These are phyloP conservation scores for Pyrenopolyporus hunteri DNA, from an alignment of 495 filamentous ascomycete species.

Conservation along the genomic window DNA sequence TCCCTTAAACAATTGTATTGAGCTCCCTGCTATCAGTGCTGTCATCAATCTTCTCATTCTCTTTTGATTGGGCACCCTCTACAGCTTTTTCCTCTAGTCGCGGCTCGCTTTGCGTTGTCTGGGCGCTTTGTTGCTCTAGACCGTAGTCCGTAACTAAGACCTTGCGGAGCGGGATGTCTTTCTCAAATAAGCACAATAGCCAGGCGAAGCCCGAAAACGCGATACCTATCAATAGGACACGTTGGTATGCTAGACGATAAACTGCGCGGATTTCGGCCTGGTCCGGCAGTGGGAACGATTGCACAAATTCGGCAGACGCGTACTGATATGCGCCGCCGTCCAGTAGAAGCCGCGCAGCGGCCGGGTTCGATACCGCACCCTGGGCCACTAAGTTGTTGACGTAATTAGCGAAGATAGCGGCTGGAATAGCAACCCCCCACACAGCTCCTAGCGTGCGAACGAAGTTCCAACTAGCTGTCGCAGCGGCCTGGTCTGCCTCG, in stretches of 20 bases:
- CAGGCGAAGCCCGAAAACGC: conserved; percentile 31
- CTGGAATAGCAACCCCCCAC: conserved; percentile 58
- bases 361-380: conserved; percentile 19
- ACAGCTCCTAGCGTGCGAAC: conserved; percentile 52
- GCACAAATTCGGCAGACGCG: conserved; percentile 9
- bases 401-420: conserved; percentile 55
- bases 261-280: conserved; percentile 34
- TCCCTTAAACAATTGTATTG: too few relatives aligned
- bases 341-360: background rate
- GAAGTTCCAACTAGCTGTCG: conserved; percentile 52
- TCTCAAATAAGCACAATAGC: conserved; percentile 39
- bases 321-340: conserved; percentile 34
- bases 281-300: background rate
- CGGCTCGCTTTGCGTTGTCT: too few relatives aligned
- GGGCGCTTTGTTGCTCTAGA: too few relatives aligned
- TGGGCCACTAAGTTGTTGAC: conserved; percentile 20
- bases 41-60: too few relatives aligned
- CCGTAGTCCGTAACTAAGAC: conserved; percentile 47
- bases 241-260: conserved; percentile 30
- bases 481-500: conserved; percentile 46
- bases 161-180: conserved; percentile 36
- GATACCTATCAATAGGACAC: conserved; percentile 36
- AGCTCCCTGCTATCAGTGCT: too few relatives aligned
- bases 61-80: too few relatives aligned
- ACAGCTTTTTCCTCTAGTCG: too few relatives aligned